A percentile compares a stretch with the other conserved stretches of the same genome.
Conservation (phyloP, 192 early-diverging fungal species). For the Gonapodya sp. region DNA sequence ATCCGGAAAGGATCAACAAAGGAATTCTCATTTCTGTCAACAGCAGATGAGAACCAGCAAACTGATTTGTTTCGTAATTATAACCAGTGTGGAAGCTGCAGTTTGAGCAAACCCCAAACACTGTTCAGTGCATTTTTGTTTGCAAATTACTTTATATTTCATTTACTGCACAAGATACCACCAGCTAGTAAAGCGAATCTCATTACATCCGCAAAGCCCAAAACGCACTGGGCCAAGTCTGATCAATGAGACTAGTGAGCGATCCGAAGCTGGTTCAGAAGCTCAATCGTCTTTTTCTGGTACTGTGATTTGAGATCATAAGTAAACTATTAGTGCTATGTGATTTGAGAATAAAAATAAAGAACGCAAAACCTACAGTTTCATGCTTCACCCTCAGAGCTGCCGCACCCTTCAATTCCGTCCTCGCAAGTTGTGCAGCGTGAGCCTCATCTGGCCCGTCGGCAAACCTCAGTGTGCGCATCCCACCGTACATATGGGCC, state of each 20-base stretch:
- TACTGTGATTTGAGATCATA: neutral
- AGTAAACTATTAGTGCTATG: neutral
- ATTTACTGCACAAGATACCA: too few species aligned
- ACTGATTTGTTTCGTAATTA: too few species aligned
- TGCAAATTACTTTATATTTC: too few species aligned
- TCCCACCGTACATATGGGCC: constrained; percentile 71
- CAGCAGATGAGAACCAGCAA: too few species aligned
- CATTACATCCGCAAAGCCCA: too few species aligned
- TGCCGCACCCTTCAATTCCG: constrained; percentile 22
- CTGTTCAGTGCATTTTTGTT: neutral
- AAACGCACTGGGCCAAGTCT: too few species aligned
- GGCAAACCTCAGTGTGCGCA: constrained; percentile 82
- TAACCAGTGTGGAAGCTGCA: too few species aligned
- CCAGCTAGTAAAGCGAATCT: too few species aligned
- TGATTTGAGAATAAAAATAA: neutral
- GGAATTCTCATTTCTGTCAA: constrained; percentile 2
- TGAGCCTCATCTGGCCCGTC: constrained; percentile 96
- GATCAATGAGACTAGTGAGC: neutral
- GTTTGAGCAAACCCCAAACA: neutral
- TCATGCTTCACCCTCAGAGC: constrained; percentile 2
- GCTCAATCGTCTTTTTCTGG: neutral
- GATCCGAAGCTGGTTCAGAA: neutral
- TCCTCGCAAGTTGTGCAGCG: constrained; percentile 60
- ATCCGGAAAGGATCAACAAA: constrained; percentile 2
- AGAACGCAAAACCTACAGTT: neutral